Evolutionary conservation across 768 basidiomycete genomes (phyloP), one percentile per base, ranked within the genome.

Genomic region (Saitozyma podzolica): DNA sequence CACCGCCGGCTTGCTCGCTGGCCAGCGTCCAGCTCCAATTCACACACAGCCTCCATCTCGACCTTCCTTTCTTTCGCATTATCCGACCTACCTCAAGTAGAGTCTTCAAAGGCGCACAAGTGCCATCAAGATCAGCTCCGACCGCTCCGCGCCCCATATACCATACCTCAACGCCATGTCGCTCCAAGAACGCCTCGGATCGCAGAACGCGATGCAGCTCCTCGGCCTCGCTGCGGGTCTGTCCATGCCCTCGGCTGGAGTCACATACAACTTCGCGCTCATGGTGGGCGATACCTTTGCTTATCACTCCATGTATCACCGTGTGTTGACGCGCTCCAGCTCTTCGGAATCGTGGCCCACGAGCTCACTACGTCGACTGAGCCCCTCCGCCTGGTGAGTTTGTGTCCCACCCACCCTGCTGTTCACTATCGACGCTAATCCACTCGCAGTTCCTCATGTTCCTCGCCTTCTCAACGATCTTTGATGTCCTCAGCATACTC

Each of bases 281-380:
- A 58, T 75, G 55, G 74, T 75, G 42, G 14, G 74, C 63, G 13
- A 2, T 43, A 2, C 7, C 39, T 19, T 6, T 10, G 29, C 43
- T 56, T 13, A 49, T 48, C n/a, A 8, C 52, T 16, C 14, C 37
- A 14, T 39, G 10, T 42, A n/a, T 29, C 19, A 29, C 16, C 14
- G 17, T 39, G 29, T 29, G 52, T 53, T 69, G 54, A 63, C 42
- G 9, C 40, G 29, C 9, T 43, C 9, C 49, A 76, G 74, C 62
- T 76, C 6, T 76, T 72, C 57, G 74, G 74, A 2, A 64, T 73
- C 3, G 61, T 76, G n/a, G 64, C 72, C 3, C 65, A 73, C 50
- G 74, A 76, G 43, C 60, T 72, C 57, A 63, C 60, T 13, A 56
- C 59, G 13, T 56, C 71, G 2, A 66, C 62, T 0, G 41, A 54